Percentiles rank a stretch among this genome's conserved stretches.
These are phyloP conservation scores for Neofusicoccum umdonicola DNA, from an alignment of 2,329 filamentous ascomycete species.

Conservation along the genomic window DNA sequence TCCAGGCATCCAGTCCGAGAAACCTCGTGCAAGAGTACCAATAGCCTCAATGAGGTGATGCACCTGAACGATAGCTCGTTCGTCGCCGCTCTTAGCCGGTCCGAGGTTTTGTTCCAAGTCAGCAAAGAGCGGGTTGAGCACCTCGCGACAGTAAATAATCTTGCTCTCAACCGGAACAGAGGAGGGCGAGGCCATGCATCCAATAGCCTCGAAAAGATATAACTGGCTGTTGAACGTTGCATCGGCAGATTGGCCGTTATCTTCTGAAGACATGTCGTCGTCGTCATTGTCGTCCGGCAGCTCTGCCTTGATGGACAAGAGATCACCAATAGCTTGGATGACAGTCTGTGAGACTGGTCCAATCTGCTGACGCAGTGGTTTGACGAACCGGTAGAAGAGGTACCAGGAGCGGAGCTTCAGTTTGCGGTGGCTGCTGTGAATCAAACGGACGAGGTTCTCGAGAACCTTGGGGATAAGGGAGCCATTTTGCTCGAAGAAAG, in stretches of 20 bases:
- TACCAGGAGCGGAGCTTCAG: constrained; percentile 95
- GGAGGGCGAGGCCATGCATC: constrained; percentile 80
- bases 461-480: constrained; percentile 81
- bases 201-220: constrained; percentile 91
- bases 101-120: constrained; percentile 81
- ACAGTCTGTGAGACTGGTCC: constrained; percentile 88
- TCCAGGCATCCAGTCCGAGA: constrained; percentile 80
- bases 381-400: constrained; percentile 88
- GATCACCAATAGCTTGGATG: constrained; percentile 83
- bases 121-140: constrained; percentile 85
- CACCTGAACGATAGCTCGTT: constrained; percentile 80
- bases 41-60: constrained; percentile 97
- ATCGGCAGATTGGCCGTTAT: constrained; percentile 86
- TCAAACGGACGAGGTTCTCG: constrained; percentile 85
- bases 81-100: constrained; percentile 75
- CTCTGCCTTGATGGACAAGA: constrained; percentile 88
- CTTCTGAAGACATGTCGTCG: constrained; percentile 93
- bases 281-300: constrained; percentile 74
- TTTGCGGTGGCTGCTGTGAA: constrained; percentile 83
- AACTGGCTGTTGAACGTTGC: constrained; percentile 88
- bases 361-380: constrained; percentile 78
- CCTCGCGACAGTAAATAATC: constrained; percentile 78
- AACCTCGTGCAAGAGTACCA: constrained; percentile 86
- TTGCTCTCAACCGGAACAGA: constrained; percentile 80
- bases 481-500: constrained; percentile 84